Base-by-base conservation (phyloP, 106 monocot genomes). In the Alisma plantagoaquatica region DNA sequence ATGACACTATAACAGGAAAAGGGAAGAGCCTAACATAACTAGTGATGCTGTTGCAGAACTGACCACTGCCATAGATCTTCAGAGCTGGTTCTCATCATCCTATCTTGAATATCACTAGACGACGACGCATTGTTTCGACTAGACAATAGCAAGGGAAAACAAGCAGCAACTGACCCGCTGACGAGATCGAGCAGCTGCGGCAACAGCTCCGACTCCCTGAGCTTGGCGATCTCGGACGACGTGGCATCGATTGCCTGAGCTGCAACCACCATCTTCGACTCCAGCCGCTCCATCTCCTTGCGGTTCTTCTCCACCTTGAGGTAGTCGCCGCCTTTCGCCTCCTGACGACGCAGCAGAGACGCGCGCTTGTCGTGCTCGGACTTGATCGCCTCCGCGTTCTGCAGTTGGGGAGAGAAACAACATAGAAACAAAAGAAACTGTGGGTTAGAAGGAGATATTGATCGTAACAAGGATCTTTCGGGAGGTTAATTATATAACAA, bases 211-310 rank as follows among this genome's bases (percentile, higher is more conserved):
- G 77, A 55, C 51, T 94, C 93, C 27, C 87, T 76, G 10, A 94
- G 67, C 74, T 67, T 71, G 12, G 72, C 65, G 63, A 94, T 94
- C 68, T 94, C 93, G 10, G 72, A 55, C 17, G 93, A 75, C 10
- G 94, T 96, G 41, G 88, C 47, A 49, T 88, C 88, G 20, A 96
- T 78, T n/a, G 94, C 73, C 57, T 96, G 94, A 21, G 71, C 56
- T 2, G 75, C 72, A 33, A 96, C 96, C 56, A 81, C 31, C 61
- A 96, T 59, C 59, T 76, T 80, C 15, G 96, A 84, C 43, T 88
- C 78, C 53, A 96, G 60, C 31, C 70, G 72, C 76, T 84, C 88
- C 31, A 87, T 87, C 62, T 88, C 81, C 68, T 75, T 84, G 68
- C 64, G 88, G 69, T 81, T 96, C 73, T 89, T 96, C 75, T 81